Base-by-base conservation (phyloP, 2,329 filamentous ascomycete species). In the Conoideocrella luteorostrata region DNA sequence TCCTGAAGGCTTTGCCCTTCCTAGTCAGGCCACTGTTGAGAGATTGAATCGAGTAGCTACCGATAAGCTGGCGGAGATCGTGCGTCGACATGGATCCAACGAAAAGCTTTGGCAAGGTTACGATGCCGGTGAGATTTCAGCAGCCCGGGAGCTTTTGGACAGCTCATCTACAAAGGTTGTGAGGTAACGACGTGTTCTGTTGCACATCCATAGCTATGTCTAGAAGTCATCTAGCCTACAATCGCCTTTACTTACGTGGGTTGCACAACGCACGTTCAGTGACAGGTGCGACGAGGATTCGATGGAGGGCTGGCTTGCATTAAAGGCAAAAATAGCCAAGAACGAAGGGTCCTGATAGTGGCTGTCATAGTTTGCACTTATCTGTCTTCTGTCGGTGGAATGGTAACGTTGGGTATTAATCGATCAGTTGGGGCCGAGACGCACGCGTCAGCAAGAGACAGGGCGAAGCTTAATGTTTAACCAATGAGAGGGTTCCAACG, bases 31-130 rank as follows among this genome's bases (percentile, higher is more conserved):
- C 39, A 83, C 77, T 1, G 67, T 88, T 9, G 72, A 84, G 59
- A 79, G 76, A 54, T 71, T 94, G 39, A 84, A 88, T 52, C 77
- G 86, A 59, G 63, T 77, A 46, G 86, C 88, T 18, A 91, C 85
- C 1, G 70, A 72, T 45, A 90, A 88, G 63, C 72, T 94, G 12
- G 75, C 77, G 1, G 86, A 91, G 59, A 90, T 93, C 53, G 78
- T 90, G 48, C 75, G 84, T 47, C 75, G 76, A 48, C 72, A 77
- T 58, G 66, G 71, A 28, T 70, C 75, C 39, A 69, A 75, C 45
- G 77, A 88, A 61, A 72, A 71, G 50, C 75, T 77, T 15, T 89
- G 85, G 83, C 72, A 78, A 56, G 87, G 86, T 7, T 91, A 87
- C 62, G 78, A 84, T 46, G 69, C 77, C 55, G 74, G 76, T 3